These are phyloP conservation scores for Globomyces sp. DNA, from an alignment of 371 early-diverging fungal genomes.

Conservation along the genomic window DNA sequence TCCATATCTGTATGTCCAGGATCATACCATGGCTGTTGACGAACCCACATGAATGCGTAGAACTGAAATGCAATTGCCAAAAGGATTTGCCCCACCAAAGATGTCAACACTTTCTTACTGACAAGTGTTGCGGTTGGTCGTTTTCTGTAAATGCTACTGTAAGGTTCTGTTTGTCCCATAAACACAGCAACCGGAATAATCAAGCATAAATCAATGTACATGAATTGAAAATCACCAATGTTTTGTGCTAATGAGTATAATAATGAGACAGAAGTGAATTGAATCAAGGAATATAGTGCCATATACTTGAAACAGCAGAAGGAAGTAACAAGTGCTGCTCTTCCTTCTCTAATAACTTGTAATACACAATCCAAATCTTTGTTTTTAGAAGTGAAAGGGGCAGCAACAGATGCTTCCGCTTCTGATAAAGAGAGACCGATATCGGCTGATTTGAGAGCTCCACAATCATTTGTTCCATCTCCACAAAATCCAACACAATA, in stretches of 20 bases:
- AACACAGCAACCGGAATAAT: conserved; percentile 90
- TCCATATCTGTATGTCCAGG: conserved; percentile 63
- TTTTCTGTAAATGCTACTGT: conserved; percentile 66
- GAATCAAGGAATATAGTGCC: conserved; percentile 63
- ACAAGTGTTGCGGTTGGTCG: conserved; percentile 93
- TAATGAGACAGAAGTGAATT: conserved; percentile 87
- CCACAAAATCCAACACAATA: conserved; percentile 97
- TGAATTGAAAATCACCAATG: conserved; percentile 90
- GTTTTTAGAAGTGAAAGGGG: conserved; percentile 91
- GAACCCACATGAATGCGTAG: conserved; percentile 64
- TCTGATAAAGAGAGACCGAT: conserved; percentile 97
- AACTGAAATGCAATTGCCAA: conserved; percentile 79
- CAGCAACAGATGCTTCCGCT: conserved; percentile 97
- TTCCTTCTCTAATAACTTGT: conserved; percentile 92
- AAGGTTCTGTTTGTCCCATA: conserved; percentile 85
- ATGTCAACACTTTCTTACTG: conserved; percentile 84
- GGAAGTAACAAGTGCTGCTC: conserved; percentile 96
- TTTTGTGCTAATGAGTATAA: conserved; percentile 83
- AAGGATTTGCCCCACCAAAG: conserved; percentile 83
- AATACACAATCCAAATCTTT: conserved; percentile 91
- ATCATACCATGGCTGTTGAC: conserved; percentile 71
- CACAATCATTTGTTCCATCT: conserved; percentile 99
- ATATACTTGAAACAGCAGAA: conserved; percentile 98
- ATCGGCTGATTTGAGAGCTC: conserved; percentile 97
- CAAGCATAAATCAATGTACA: conserved; percentile 85